These are phyloP conservation scores for Reticulascus tulasneorum DNA, from an alignment of 2,329 filamentous ascomycete species.

Conservation along the genomic window DNA sequence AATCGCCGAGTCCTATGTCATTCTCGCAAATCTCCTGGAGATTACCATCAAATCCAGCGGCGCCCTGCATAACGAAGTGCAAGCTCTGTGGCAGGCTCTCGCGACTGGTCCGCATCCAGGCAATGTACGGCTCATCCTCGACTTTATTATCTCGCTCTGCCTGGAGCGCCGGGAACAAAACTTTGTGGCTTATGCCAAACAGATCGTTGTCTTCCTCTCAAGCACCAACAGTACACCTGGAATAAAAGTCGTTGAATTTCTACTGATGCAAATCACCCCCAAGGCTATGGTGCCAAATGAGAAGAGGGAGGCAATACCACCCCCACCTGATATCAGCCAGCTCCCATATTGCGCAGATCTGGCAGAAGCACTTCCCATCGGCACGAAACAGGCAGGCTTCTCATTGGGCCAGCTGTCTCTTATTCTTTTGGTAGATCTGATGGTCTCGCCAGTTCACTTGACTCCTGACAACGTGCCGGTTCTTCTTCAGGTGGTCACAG, in stretches of 20 bases:
- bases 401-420: conserved; percentile 90
- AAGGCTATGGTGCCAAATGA: conserved; percentile 96
- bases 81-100: conserved; percentile 94
- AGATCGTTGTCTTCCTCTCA: conserved; percentile 94
- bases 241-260: conserved; percentile 88
- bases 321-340: conserved; percentile 67
- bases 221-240: conserved; percentile 71
- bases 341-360: conserved; percentile 91
- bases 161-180: conserved; percentile 94
- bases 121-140: conserved; percentile 89
- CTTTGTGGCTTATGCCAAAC: conserved; percentile 96
- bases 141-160: conserved; percentile 94
- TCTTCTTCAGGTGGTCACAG: conserved; percentile 83
- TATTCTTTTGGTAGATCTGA: conserved; percentile 90
- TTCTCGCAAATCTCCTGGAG: conserved; percentile 90
- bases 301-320: conserved; percentile 64
- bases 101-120: conserved; percentile 89
- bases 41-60: conserved; percentile 91
- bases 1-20: conserved; percentile 87
- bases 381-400: conserved; percentile 87
- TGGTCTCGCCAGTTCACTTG: conserved; percentile 86
- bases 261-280: conserved; percentile 85
- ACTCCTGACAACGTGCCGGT: conserved; percentile 76
- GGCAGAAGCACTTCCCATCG: conserved; percentile 71
- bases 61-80: conserved; percentile 90